These are phyloP conservation scores for Gossypium davidsonii DNA, from an alignment of 441 rosid species.

Conservation along the genomic window DNA sequence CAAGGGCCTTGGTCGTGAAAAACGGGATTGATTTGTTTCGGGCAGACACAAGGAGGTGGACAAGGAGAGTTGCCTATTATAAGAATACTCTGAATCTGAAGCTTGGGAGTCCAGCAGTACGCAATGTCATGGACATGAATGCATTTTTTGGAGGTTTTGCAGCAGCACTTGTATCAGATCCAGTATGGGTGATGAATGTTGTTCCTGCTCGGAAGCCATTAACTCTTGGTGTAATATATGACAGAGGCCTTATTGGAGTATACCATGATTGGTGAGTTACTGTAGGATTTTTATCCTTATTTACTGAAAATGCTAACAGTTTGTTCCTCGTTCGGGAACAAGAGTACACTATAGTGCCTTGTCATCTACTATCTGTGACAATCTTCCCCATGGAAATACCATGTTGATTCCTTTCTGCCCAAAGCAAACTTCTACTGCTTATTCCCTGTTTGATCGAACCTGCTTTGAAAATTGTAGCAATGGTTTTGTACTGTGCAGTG, in stretches of 20 bases:
- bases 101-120: slow-evolving; percentile 66
- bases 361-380: background rate
- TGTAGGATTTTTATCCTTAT: background rate
- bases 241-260: slow-evolving; percentile 87
- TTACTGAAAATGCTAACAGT: background rate
- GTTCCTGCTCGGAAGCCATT: slow-evolving; percentile 77
- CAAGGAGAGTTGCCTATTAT: slow-evolving; percentile 77
- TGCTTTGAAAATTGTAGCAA: background rate
- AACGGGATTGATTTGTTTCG: slow-evolving; percentile 81
- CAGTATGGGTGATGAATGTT: slow-evolving; percentile 94
- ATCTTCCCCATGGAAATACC: background rate
- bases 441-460: slow-evolving; percentile 4
- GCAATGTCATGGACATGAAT: slow-evolving; percentile 93
- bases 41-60: slow-evolving; percentile 86
- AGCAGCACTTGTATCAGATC: slow-evolving; percentile 66
- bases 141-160: slow-evolving; percentile 94
- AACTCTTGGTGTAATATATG: slow-evolving; percentile 72
- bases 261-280: slow-evolving; percentile 88
- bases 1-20: slow-evolving; percentile 60
- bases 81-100: slow-evolving; percentile 57
- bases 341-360: background rate
- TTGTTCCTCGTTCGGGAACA: background rate
- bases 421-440: background rate
- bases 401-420: background rate
- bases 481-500: background rate